Conservation (phyloP, 306 rosid genomes). For the Trifolium pratense region DNA sequence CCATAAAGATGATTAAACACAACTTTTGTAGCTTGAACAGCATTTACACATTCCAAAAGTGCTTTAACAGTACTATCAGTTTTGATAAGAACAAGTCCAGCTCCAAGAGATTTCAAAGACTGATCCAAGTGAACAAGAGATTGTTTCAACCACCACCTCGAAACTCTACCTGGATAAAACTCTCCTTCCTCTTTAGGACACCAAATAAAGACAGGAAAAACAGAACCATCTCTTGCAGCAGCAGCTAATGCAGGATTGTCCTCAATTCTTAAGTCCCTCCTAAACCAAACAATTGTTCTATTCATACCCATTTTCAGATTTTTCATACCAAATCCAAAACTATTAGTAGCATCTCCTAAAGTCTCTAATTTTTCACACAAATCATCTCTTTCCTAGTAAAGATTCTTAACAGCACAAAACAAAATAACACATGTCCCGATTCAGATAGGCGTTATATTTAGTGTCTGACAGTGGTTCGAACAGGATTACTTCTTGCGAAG, state of each 20-base stretch:
- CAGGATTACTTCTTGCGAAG: too few relatives aligned
- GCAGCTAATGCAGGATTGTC: slow-evolving; percentile 44
- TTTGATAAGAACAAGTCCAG: slow-evolving; percentile 72
- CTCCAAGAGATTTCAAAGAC: slow-evolving; percentile 81
- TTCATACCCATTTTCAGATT: slow-evolving; percentile 60
- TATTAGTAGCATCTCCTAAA: not conserved
- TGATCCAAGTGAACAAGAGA: slow-evolving; percentile 75
- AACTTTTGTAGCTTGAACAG: slow-evolving; percentile 75
- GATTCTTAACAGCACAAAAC: too few relatives aligned
- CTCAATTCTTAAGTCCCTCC: slow-evolving; percentile 63
- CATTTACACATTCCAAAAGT: slow-evolving; percentile 62
- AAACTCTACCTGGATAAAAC: slow-evolving; percentile 89
- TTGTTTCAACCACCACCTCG: slow-evolving; percentile 98
- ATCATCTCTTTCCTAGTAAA: too few relatives aligned
- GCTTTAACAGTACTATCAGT: slow-evolving; percentile 43
- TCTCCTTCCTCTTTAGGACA: slow-evolving; percentile 38
- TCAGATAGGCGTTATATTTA: too few relatives aligned
- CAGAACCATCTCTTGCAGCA: slow-evolving; percentile 74
- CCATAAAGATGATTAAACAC: slow-evolving; percentile 92
- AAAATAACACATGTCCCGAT: too few relatives aligned
- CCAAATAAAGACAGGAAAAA: slow-evolving; percentile 38
- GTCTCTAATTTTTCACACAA: too few relatives aligned
- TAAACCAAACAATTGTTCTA: slow-evolving; percentile 90
- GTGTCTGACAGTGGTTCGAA: too few relatives aligned
- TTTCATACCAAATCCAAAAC: slow-evolving; percentile 45